phyloP scores from a whole-genome alignment of 176 grass and related monocot genomes.

The Oryza meridionalis region DNA sequence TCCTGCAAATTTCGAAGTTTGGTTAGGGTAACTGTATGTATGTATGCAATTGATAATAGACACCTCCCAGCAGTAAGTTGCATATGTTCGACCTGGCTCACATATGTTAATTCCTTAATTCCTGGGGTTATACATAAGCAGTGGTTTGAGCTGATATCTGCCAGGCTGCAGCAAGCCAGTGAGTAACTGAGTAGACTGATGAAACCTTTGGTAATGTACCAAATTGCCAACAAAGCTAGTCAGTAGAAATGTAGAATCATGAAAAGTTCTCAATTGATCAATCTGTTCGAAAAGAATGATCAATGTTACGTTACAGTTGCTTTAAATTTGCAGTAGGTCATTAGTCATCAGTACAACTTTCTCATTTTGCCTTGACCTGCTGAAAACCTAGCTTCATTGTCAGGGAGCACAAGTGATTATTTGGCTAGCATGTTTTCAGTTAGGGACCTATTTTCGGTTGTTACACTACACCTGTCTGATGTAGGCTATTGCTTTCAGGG shows the following conservation, averaged over 20 bases:
- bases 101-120: constrained; percentile 2
- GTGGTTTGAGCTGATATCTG: not conserved
- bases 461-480: constrained; percentile 13
- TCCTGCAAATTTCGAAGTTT: constrained; percentile 16
- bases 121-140: not conserved
- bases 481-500: constrained; percentile 40
- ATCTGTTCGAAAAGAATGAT: constrained; percentile 9
- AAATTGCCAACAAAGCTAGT: constrained; percentile 6
- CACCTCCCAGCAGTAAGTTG: not conserved
- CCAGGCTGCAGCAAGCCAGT: constrained; percentile 6
- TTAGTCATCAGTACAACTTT: not conserved
- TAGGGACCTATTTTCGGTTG: not conserved
- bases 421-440: constrained; percentile 10
- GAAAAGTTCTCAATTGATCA: not conserved
- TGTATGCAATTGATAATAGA: not conserved
- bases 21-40: not conserved
- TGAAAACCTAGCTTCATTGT: not conserved
- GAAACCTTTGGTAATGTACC: not conserved
- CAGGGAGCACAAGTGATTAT: not conserved
- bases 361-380: not conserved
- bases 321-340: not conserved
- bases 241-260: not conserved
- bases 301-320: not conserved
- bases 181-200: not conserved
- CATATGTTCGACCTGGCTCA: not conserved